phyloP scores from a whole-genome alignment of 768 basidiomycete species.

The Lactarius quietus region DNA sequence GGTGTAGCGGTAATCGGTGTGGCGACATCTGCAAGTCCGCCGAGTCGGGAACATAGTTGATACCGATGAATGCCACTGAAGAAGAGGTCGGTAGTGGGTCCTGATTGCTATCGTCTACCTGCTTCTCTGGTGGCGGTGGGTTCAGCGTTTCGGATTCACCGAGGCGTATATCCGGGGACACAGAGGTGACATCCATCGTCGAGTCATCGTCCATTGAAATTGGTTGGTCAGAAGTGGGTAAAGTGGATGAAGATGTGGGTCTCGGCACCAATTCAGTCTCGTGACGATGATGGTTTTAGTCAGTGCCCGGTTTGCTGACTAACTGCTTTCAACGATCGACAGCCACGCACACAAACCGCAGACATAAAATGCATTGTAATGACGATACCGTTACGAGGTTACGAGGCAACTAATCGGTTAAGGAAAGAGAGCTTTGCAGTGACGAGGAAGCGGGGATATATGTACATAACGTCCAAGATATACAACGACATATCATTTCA shows the following conservation, averaged over 20 bases:
- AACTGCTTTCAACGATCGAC: neutral
- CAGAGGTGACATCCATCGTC: slow-evolving; percentile 10
- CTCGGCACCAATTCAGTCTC: neutral
- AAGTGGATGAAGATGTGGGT: slow-evolving; percentile 1
- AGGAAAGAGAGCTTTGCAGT: slow-evolving; percentile 8
- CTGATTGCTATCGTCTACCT: neutral
- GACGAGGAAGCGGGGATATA: slow-evolving; percentile 20
- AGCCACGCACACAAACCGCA: neutral
- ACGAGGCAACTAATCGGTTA: slow-evolving; percentile 12
- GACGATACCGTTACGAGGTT: slow-evolving; percentile 11
- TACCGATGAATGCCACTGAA: slow-evolving; percentile 22
- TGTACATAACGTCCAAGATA: slow-evolving; percentile 24
- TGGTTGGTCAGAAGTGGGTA: neutral
- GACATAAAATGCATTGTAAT: neutral
- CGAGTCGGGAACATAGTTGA: slow-evolving; percentile 21
- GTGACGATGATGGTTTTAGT: neutral
- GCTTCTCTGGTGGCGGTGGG: slow-evolving; percentile 11
- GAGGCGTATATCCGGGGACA: neutral
- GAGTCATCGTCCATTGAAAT: slow-evolving; percentile 4
- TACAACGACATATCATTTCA: slow-evolving; percentile 12
- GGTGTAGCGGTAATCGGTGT: slow-evolving; percentile 51
- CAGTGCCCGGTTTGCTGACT: slow-evolving; percentile 4
- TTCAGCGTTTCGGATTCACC: slow-evolving; percentile 4
- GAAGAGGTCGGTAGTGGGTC: neutral
- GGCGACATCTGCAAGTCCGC: slow-evolving; percentile 40